Base-by-base conservation (phyloP, 2,329 filamentous ascomycete species). In the Aspergillus ustus region DNA sequence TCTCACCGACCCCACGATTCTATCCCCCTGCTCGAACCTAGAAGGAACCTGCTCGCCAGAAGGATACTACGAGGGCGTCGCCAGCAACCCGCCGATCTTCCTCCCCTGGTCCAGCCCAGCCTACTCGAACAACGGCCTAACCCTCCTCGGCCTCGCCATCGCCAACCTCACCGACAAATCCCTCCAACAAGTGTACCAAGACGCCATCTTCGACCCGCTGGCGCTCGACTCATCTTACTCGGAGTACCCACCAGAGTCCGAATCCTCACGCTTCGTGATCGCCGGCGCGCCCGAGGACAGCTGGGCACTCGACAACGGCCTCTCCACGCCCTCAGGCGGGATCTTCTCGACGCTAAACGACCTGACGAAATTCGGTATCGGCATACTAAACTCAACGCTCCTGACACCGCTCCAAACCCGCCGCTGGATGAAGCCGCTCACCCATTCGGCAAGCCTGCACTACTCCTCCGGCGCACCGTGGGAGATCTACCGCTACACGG, bases 41-140 rank as follows among this genome's bases (percentile, higher is more conserved):
- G 49, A 56, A 17, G 28, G 40, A 7, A 48, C 3, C 17, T 61
- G 59, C 28, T 15, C 46, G 1, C n/a, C 37, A 3, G 34, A 8
- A 13, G 9, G 28, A 11, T 61, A 61, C 48, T 20, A 40, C 9
- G 25, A 48, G 7, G 59, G 59, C 8, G 48, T 43, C 6, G 46
- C 52, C 2, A 6, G 28, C 37, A 56, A 44, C 22, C 70, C 74
- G 6, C 82, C 82, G 0, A 71, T 78, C 1, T 83, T 80, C 54
- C 67, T 72, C 0, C 78, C 83, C 0, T 82, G 80, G 64, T 75
- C 77, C 0, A 79, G 73, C 2, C 82, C 83, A 0, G 72, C 77
- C 2, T 86, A 86, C 68, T 81, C 82, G 29, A 84, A 85, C 64
- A 71, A 79, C 3, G 82, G 75, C 1, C 81, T 67, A 48, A 62